These are phyloP conservation scores for Ustilago vetiveriae DNA, from an alignment of 1,284 basidiomycete species.

Conservation along the genomic window DNA sequence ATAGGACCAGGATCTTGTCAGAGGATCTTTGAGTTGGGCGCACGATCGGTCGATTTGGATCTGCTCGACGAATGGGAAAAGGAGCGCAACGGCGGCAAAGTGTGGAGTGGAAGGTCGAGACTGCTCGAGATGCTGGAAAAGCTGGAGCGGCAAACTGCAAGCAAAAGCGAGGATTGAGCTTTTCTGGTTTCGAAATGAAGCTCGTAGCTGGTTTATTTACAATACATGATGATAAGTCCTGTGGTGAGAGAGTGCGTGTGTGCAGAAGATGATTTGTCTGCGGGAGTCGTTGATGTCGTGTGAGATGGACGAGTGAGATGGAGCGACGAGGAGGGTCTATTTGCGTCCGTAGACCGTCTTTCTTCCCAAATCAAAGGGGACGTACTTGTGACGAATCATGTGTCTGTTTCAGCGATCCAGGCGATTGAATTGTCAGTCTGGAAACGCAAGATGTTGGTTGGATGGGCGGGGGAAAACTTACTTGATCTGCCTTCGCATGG, in stretches of 20 bases:
- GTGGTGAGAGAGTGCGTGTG: neutral
- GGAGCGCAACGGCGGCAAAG: slow-evolving; percentile 73
- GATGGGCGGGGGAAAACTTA: slow-evolving; percentile 31
- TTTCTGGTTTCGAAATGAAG: neutral
- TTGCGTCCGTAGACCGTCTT: slow-evolving; percentile 70
- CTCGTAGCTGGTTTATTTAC: too few relatives aligned
- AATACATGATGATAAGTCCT: too few relatives aligned
- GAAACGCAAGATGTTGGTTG: neutral
- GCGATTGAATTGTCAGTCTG: neutral
- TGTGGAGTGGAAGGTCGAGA: slow-evolving; percentile 73
- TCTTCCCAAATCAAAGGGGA: slow-evolving; percentile 89
- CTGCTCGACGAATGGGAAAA: slow-evolving; percentile 78
- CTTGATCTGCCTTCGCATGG: slow-evolving; percentile 68
- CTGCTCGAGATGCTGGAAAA: slow-evolving; percentile 15
- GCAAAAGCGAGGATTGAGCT: neutral
- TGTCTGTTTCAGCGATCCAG: slow-evolving; percentile 74
- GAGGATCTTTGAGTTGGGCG: slow-evolving; percentile 56
- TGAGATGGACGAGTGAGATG: neutral
- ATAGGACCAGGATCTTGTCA: slow-evolving; percentile 58
- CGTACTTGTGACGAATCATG: slow-evolving; percentile 94
- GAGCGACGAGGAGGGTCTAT: slow-evolving; percentile 11
- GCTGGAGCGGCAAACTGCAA: neutral
- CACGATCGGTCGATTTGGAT: slow-evolving; percentile 75
- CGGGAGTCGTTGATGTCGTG: too few relatives aligned
- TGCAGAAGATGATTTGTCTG: too few relatives aligned